phyloP scores from a whole-genome alignment of 441 rosid genomes.

The Populus hybrid region DNA sequence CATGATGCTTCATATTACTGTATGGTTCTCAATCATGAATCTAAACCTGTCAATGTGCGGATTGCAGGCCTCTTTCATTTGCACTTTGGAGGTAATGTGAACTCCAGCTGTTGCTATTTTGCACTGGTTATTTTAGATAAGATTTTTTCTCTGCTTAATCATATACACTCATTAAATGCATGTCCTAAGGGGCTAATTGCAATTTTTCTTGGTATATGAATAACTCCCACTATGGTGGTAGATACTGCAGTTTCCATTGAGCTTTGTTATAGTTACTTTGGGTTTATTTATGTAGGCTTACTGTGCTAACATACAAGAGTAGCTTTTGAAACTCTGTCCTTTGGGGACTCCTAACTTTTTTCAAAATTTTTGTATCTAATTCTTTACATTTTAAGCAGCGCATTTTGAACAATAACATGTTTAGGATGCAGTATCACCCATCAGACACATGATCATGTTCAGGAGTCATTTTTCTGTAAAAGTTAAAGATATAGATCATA shows the following conservation, averaged over 20 bases:
- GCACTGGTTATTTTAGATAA: not conserved
- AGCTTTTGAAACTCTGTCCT: too few relatives aligned
- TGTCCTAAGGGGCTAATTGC: not conserved
- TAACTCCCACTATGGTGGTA: not conserved
- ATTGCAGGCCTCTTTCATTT: not conserved
- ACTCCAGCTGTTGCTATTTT: not conserved
- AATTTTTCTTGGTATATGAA: not conserved
- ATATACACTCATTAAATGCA: not conserved
- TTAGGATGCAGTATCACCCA: not conserved
- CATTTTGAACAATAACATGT: not conserved
- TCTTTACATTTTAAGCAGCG: not conserved
- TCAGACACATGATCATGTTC: not conserved
- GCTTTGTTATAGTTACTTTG: not conserved
- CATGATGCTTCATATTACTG: not conserved
- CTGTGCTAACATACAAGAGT: not conserved
- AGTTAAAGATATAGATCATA: not conserved
- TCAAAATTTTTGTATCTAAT: not conserved
- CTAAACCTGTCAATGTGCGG: not conserved
- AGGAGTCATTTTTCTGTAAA: not conserved
- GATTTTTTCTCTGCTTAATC: not conserved
- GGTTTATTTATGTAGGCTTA: not conserved
- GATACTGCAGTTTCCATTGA: not conserved
- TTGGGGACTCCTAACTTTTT: too few relatives aligned
- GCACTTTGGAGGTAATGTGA: conserved; percentile 8
- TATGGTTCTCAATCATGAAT: not conserved